These are phyloP conservation scores for Colletotrichum sidae DNA, from an alignment of 2,329 filamentous ascomycete species.

Conservation along the genomic window DNA sequence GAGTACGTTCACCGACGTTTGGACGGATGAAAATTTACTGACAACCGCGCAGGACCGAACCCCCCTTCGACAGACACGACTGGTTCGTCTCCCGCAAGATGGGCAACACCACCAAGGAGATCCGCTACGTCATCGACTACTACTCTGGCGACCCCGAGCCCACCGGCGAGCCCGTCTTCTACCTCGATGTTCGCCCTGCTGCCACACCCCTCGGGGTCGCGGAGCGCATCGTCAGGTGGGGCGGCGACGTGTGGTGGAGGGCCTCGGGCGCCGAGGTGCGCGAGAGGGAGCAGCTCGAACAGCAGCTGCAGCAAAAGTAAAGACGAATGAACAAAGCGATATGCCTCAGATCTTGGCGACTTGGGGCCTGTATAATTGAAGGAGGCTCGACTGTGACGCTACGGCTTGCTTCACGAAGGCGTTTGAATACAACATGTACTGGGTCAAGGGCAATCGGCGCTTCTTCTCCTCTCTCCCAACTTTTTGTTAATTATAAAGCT, in stretches of 20 bases:
- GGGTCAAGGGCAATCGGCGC: neutral
- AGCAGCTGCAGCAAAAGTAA: conserved; percentile 21
- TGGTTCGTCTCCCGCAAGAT: conserved; percentile 88
- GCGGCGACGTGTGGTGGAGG: conserved; percentile 93
- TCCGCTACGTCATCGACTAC: conserved; percentile 97
- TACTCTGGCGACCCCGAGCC: conserved; percentile 87
- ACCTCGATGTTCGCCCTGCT: conserved; percentile 91
- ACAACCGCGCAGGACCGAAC: conserved; percentile 69
- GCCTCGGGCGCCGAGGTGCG: conserved; percentile 79
- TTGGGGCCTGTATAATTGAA: neutral
- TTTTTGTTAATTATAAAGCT: conserved; percentile 9
- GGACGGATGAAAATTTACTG: conserved; percentile 32
- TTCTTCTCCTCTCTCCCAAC: conserved; percentile 20
- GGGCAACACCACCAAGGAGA: conserved; percentile 76
- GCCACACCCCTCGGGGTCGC: conserved; percentile 82
- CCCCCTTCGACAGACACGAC: conserved; percentile 96
- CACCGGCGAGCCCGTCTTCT: conserved; percentile 93
- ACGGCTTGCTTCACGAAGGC: conserved; percentile 15
- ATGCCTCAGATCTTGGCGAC: too few relatives aligned
- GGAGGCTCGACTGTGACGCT: conserved; percentile 9
- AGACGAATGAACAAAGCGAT: neutral
- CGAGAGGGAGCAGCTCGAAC: conserved; percentile 48
- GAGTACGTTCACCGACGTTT: conserved; percentile 62
- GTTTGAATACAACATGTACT: conserved; percentile 22
- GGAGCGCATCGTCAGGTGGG: conserved; percentile 89